A percentile compares a stretch with the other conserved stretches of the same genome.
phyloP scores from a whole-genome alignment of 306 rosid genomes.

The Cucurbita maxima region DNA sequence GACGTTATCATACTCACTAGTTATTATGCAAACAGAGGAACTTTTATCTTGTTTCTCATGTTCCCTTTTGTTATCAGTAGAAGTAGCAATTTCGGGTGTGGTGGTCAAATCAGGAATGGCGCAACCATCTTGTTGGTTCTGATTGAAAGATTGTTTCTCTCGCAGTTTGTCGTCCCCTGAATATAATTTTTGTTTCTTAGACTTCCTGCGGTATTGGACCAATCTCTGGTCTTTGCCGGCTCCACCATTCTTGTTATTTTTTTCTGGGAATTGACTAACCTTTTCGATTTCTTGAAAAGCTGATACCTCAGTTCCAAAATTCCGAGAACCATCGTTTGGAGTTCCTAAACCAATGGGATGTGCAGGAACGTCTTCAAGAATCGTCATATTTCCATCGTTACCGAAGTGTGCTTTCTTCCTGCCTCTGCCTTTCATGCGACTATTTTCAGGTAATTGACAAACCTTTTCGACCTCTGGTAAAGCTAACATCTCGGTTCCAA shows the following conservation, averaged over 20 bases:
- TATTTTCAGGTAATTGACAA: slow-evolving; percentile 13
- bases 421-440: background rate
- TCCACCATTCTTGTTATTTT: slow-evolving; percentile 4
- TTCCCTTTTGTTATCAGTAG: background rate
- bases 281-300: background rate
- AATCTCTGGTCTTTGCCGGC: background rate
- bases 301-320: background rate
- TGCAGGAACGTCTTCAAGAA: slow-evolving; percentile 15
- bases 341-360: slow-evolving; percentile 21
- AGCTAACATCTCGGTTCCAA: background rate
- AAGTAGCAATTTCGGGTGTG: slow-evolving; percentile 11
- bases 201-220: slow-evolving; percentile 9
- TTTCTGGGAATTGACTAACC: slow-evolving; percentile 7
- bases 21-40: background rate
- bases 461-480: background rate
- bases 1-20: background rate
- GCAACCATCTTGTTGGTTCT: slow-evolving; percentile 16
- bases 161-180: slow-evolving; percentile 10
- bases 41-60: background rate
- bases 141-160: slow-evolving; percentile 16
- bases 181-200: slow-evolving; percentile 27
- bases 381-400: slow-evolving; percentile 9
- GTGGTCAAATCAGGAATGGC: slow-evolving; percentile 11
- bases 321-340: slow-evolving; percentile 9
- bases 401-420: slow-evolving; percentile 7